Evolutionary conservation across 1,284 basidiomycete species (phyloP).

Genomic region (Peniophora sp.): DNA sequence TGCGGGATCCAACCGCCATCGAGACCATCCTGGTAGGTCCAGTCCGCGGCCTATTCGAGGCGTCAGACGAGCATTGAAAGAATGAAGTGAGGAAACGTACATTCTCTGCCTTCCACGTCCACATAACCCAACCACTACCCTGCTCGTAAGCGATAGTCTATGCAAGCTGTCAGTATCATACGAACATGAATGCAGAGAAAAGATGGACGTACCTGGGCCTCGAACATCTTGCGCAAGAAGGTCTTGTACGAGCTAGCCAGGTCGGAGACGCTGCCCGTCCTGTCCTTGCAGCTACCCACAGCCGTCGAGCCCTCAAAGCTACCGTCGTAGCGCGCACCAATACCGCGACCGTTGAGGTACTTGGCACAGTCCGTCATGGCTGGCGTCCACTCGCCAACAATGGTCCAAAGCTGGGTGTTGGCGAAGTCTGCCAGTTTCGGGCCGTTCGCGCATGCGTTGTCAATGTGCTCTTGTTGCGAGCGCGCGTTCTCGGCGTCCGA

Average conservation of each 20-base stretch:
- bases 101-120: conserved; percentile 50
- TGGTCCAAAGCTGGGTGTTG: conserved; percentile 47
- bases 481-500: conserved; percentile 42
- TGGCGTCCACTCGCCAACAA: conserved; percentile 84
- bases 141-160: conserved; percentile 53
- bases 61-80: too few relatives aligned
- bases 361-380: conserved; percentile 83
- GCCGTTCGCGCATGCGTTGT: conserved; percentile 48
- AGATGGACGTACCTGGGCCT: conserved; percentile 55
- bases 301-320: conserved; percentile 47
- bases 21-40: conserved; percentile 75
- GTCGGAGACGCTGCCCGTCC: conserved; percentile 62
- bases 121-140: conserved; percentile 66
- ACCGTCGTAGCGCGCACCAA: conserved; percentile 78
- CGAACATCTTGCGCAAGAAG: conserved; percentile 78
- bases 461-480: conserved; percentile 55
- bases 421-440: conserved; percentile 40
- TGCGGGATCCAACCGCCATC: conserved; percentile 79
- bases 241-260: conserved; percentile 80
- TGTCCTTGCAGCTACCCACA: conserved; percentile 67
- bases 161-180: neutral
- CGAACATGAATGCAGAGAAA: conserved; percentile 2
- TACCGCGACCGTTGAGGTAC: conserved; percentile 50
- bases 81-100: conserved; percentile 12
- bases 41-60: conserved; percentile 41